These are phyloP conservation scores for Exidia glandulosa DNA, from an alignment of 768 basidiomycete species.

Conservation along the genomic window DNA sequence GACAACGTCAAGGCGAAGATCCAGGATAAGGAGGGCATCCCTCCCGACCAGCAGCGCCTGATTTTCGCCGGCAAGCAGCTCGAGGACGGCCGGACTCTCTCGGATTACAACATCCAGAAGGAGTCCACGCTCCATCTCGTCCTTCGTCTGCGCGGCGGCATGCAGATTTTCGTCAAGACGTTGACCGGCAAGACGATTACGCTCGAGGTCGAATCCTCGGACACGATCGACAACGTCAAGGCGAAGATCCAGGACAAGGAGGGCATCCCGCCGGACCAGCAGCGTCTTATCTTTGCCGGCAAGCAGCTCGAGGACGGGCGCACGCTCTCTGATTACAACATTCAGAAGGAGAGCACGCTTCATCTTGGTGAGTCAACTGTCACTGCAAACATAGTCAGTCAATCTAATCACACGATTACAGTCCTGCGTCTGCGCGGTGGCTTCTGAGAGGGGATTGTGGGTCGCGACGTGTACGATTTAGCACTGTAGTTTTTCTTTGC, in stretches of 20 bases:
- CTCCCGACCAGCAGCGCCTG: slow-evolving; percentile 28
- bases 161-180: slow-evolving; percentile 66
- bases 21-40: slow-evolving; percentile 12
- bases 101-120: slow-evolving; percentile 34
- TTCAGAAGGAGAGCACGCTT: slow-evolving; percentile 65
- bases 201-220: slow-evolving; percentile 62
- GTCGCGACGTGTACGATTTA: not conserved
- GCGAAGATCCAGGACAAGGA: slow-evolving; percentile 74
- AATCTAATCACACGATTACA: not conserved
- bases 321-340: slow-evolving; percentile 68
- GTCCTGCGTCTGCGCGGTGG: slow-evolving; percentile 80
- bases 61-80: slow-evolving; percentile 39
- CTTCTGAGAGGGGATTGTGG: not conserved
- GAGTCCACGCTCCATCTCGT: slow-evolving; percentile 31
- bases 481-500: not conserved
- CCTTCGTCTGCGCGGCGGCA: slow-evolving; percentile 56
- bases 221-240: slow-evolving; percentile 71
- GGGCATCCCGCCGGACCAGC: slow-evolving; percentile 69
- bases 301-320: slow-evolving; percentile 74
- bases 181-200: slow-evolving; percentile 72
- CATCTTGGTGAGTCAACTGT: slow-evolving; percentile 28
- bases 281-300: slow-evolving; percentile 69
- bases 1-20: slow-evolving; percentile 21
- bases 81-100: slow-evolving; percentile 38
- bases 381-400: not conserved